Evolutionary conservation across 2,329 filamentous ascomycete species (phyloP).

Genomic region (Ceratocystis huliohia): DNA sequence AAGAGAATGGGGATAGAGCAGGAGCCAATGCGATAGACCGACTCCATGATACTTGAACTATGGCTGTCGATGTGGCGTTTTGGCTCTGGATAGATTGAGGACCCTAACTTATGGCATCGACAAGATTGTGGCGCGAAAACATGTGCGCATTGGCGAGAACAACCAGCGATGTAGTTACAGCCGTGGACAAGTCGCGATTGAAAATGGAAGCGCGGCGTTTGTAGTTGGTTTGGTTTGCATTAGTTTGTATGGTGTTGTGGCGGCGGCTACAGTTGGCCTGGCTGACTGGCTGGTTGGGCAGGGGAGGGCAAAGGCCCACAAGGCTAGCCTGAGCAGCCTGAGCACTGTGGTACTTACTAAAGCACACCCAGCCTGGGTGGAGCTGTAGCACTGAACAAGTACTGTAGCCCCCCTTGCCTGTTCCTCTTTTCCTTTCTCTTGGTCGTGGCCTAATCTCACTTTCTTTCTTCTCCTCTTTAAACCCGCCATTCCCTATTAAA

Average conservation of each 20-base stretch:
- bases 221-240: no score
- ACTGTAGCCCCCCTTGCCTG: background rate
- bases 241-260: background rate
- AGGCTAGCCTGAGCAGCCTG: background rate
- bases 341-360: background rate
- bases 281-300: background rate
- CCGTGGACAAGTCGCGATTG: no score
- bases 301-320: background rate
- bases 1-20: no score
- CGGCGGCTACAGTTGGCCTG: background rate
- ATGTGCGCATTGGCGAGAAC: no score
- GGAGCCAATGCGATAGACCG: no score
- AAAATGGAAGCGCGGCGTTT: no score
- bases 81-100: no score
- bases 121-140: no score
- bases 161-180: no score
- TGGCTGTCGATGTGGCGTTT: no score
- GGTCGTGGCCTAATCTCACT: slow-evolving; percentile 11
- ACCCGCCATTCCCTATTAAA: slow-evolving; percentile 8
- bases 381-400: background rate
- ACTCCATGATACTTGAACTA: no score
- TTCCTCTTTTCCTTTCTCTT: slow-evolving; percentile 1
- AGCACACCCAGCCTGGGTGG: background rate
- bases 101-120: no score
- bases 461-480: slow-evolving; percentile 13